Base-by-base conservation (phyloP, 441 rosid species). In the Omphalea diandra region DNA sequence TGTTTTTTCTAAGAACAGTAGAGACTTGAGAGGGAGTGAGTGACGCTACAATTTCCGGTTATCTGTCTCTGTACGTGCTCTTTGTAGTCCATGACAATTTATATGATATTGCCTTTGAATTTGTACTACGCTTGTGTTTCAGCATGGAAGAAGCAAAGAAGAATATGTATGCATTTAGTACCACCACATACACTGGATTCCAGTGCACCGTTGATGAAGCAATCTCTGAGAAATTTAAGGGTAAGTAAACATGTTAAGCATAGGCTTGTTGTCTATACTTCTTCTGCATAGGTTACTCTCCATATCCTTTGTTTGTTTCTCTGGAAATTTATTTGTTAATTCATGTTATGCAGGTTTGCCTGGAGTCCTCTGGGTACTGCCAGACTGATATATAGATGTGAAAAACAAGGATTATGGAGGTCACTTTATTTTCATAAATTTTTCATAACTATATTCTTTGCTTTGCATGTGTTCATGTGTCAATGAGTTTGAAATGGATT, bases 351-450 rank as follows among this genome's bases (percentile, higher is more conserved):
- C 75, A 94, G 98, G 98, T 69, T 79, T 94, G 78, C 98, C 98
- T 69, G 98, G 98, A 20, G 99, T 91, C 67, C 93, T 94, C 4
- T 94, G 99, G 99, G 99, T 91, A 44, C 81, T 94, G 40, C 99
- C 99, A 0, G 99, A 94, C 80, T 94, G 97, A 3, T 91, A 94
- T 79, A 88, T 94, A 49, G 97, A 94, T 75, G 97, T 91, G 58
- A 94, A 94, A 77, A 94, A 94, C 85, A 94, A 94, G 76, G 99
- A 94, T 79, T 94, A 94, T 73, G 99, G 99, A 91, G 98, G 97
- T 94, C 38, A 53, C 8, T 55, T 26, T 1, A n/a, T 59, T 9
- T 10, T 40, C 29, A 22, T 12, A 31, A 0, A 52, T 18, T 27
- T 17, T 22, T 59, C 10, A 1, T 52, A 49, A n/a, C 18, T n/a